phyloP scores from a whole-genome alignment of 2,329 filamentous ascomycete genomes.

The Colletotrichum abscissum region DNA sequence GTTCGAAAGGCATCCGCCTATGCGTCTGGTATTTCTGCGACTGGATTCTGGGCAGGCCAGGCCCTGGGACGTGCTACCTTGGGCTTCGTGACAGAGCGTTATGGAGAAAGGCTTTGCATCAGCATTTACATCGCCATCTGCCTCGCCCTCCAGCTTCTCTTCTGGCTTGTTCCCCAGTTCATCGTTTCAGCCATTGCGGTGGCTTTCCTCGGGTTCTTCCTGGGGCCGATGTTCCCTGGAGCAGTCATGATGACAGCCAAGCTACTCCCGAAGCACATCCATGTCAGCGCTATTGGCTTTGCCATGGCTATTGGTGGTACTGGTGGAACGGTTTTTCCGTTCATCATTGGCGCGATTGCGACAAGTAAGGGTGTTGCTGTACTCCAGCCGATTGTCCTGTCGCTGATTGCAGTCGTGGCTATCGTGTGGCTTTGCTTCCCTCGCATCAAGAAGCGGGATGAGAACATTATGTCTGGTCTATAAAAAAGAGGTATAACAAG shows the following conservation, averaged over 20 bases:
- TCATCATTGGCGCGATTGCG: constrained; percentile 73
- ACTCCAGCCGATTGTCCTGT: constrained; percentile 62
- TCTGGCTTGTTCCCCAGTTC: constrained; percentile 70
- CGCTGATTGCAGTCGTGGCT: constrained; percentile 50
- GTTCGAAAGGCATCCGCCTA: constrained; percentile 74
- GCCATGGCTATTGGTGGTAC: constrained; percentile 77
- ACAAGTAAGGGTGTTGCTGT: constrained; percentile 58
- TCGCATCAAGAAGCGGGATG: constrained; percentile 46
- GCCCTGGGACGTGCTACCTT: constrained; percentile 74
- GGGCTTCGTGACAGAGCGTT: constrained; percentile 75
- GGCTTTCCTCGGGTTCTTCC: constrained; percentile 77
- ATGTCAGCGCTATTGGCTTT: constrained; percentile 80
- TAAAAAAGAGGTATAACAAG: too few species aligned
- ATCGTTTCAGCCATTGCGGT: constrained; percentile 68
- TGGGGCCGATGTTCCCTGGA: constrained; percentile 80
- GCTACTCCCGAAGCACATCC: constrained; percentile 74
- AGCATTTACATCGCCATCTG: constrained; percentile 70
- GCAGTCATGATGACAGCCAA: constrained; percentile 78
- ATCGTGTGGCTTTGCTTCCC: constrained; percentile 51
- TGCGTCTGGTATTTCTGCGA: constrained; percentile 76
- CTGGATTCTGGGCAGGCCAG: constrained; percentile 84
- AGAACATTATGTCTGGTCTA: background rate
- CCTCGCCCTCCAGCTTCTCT: constrained; percentile 71
- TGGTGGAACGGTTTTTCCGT: constrained; percentile 72
- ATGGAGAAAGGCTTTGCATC: constrained; percentile 73